These are phyloP conservation scores for Calocera cornea DNA, from an alignment of 768 basidiomycete genomes.

Conservation along the genomic window DNA sequence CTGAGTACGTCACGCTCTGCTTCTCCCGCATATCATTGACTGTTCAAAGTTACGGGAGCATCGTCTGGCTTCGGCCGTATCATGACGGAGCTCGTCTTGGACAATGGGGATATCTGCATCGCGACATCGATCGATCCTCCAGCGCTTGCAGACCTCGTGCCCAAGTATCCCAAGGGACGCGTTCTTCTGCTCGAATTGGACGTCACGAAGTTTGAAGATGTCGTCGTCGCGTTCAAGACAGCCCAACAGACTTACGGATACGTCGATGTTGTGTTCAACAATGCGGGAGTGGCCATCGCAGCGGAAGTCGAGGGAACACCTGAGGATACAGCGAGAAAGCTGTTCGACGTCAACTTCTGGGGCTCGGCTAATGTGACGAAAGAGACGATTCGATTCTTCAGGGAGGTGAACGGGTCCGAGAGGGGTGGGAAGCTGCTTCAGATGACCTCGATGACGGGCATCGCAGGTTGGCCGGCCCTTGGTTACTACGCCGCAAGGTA, in stretches of 20 bases:
- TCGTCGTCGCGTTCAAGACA: conserved; percentile 26
- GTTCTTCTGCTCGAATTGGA: conserved; percentile 31
- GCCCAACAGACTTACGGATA: conserved; percentile 29
- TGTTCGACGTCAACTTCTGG: conserved; percentile 33
- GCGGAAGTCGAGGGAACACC: conserved; percentile 30
- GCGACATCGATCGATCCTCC: conserved; percentile 34
- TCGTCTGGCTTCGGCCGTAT: conserved; percentile 30
- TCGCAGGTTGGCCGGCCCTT: neutral
- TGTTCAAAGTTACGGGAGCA: conserved; percentile 29
- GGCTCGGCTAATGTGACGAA: conserved; percentile 24
- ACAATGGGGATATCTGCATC: conserved; percentile 30
- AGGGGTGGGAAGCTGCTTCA: conserved; percentile 6
- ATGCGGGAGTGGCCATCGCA: conserved; percentile 26
- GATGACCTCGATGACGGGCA: neutral
- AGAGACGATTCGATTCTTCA: conserved; percentile 12
- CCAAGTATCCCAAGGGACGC: conserved; percentile 20
- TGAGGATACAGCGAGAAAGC: conserved; percentile 23
- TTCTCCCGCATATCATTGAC: neutral
- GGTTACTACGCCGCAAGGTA: neutral
- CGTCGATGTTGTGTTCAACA: conserved; percentile 36
- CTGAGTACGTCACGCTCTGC: neutral
- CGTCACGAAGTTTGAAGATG: conserved; percentile 25
- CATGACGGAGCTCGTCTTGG: conserved; percentile 26
- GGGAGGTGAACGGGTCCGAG: neutral
- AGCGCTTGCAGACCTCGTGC: conserved; percentile 22